Percentiles rank a stretch among this genome's conserved stretches.
Evolutionary conservation across 2,329 filamentous ascomycete species (phyloP).

Genomic region (Parastagonospora nodorum): DNA sequence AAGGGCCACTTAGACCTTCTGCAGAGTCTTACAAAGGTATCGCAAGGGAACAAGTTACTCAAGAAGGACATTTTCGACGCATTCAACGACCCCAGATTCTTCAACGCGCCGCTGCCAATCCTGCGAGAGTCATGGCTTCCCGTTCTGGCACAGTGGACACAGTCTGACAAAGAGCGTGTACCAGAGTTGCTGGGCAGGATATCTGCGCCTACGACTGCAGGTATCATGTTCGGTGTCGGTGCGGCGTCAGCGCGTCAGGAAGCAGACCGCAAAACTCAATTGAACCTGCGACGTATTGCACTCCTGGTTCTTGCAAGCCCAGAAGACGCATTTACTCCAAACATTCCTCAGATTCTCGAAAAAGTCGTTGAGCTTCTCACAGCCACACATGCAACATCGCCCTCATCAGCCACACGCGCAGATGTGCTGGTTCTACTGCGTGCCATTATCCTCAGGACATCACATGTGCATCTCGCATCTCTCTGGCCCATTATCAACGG

Average conservation of each 20-base stretch:
- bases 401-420: slow-evolving; percentile 84
- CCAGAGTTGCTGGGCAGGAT: slow-evolving; percentile 79
- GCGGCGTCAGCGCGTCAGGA: slow-evolving; percentile 92
- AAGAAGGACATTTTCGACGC: slow-evolving; percentile 91
- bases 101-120: slow-evolving; percentile 69
- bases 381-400: slow-evolving; percentile 85
- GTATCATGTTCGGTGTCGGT: slow-evolving; percentile 98
- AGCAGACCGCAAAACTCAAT: slow-evolving; percentile 88
- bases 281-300: slow-evolving; percentile 83
- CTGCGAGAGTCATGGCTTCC: slow-evolving; percentile 79
- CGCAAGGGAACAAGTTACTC: slow-evolving; percentile 85
- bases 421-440: slow-evolving; percentile 90
- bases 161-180: slow-evolving; percentile 87
- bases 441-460: slow-evolving; percentile 78
- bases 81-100: slow-evolving; percentile 88
- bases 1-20: slow-evolving; percentile 73
- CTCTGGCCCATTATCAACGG: slow-evolving; percentile 90
- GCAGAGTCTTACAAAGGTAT: slow-evolving; percentile 75
- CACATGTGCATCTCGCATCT: slow-evolving; percentile 76
- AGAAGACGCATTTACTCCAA: slow-evolving; percentile 78
- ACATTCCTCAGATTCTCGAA: slow-evolving; percentile 74
- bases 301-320: slow-evolving; percentile 77
- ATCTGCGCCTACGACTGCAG: slow-evolving; percentile 84
- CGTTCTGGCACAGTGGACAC: slow-evolving; percentile 80
- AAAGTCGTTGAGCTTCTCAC: slow-evolving; percentile 85